Base-by-base conservation (phyloP, 441 rosid genomes). In the Jatropha multifida region DNA sequence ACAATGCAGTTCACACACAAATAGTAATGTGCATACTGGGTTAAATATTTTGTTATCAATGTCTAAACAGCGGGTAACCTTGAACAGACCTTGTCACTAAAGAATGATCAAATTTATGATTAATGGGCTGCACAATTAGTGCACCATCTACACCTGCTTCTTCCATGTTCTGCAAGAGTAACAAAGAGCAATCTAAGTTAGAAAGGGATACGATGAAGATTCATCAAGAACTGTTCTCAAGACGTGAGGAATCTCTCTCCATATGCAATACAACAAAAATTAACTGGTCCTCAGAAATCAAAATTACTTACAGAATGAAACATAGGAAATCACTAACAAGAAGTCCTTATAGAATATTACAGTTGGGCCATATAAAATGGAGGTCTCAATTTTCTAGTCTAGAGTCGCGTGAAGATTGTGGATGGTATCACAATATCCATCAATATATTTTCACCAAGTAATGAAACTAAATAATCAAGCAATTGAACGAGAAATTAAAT, bases 31-130 rank as follows among this genome's bases (percentile, higher is more conserved):
- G 15, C 1, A 7, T 18, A 41, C 7, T 41, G 52, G 23, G 40
- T 20, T 69, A 17, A 69, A 56, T 37, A 68, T 62, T 61, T 62
- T 41, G 46, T 51, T n/a, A 72, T 7, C n/a, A 44, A 67, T 46
- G 49, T n/a, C 61, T 38, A 27, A 62, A 46, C 2, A 48, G 51
- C 49, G 17, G 5, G n/a, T 18, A 32, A 62, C 23, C 67, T 44
- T 51, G 3, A 71, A 58, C 81, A 54, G 54, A 93, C 98, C 99
- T 93, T 54, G 97, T 87, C 23, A 90, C 90, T 65, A 91, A 76
- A 77, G 99, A 95, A 82, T 94, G 99, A 80, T 93, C 98, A 51
- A 93, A 91, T 81, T 86, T 91, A 84, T 95, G 99, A 88, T 90
- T 90, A 72, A 91, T 95, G 76, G 99, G 98, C 81, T 95, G 99